Evolutionary conservation across 176 grass and related monocot genomes (phyloP), one percentile per base, ranked within the genome.

Genomic region (Carex scoparia): DNA sequence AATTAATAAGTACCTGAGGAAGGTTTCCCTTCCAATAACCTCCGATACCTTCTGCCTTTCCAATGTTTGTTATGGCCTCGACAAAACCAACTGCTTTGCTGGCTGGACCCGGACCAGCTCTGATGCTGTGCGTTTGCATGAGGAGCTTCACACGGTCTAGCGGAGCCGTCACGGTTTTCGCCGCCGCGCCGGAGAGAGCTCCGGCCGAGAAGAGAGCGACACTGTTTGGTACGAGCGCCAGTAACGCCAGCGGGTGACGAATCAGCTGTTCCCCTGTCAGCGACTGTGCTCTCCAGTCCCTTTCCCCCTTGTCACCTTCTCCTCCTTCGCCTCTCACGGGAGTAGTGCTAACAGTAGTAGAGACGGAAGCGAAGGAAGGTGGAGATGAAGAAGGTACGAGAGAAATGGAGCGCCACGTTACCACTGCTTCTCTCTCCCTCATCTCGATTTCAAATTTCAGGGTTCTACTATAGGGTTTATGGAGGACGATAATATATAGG

Each of bases 21-120:
- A 99, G 86, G 91, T 99, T 99, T 35, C 96, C 91, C 65, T 99
- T 99, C 96, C 96, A 99, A 72, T 99, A 99, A 80, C 93, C 96
- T 76, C 85, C 94, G 10, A 98, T 77, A 44, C 96, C 96, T 3
- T 98, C 96, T 57, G 92, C 65, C 85, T 95, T 95, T 63, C 96
- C 93, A 65, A 99, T 91, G 46, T 73, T 87, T 85, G 88, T 56
- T 69, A 95, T 91, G 77, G 96, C 96, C 91, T 95, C 90, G 13
- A 95, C 59, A 70, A 99, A 99, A 46, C 90, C 84, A 81, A 95
- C 78, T 46, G 84, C 91, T 75, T 87, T 93, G 81, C 81, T 92
- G 60, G 84, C 85, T 67, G 85, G 44, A 75, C 92, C 85, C 30
- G 90, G 85, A 2, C 62, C 85, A 30, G 87, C 84, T 59, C 96